phyloP scores from a whole-genome alignment of 805 yeast species.

The Lachancea sp. region DNA sequence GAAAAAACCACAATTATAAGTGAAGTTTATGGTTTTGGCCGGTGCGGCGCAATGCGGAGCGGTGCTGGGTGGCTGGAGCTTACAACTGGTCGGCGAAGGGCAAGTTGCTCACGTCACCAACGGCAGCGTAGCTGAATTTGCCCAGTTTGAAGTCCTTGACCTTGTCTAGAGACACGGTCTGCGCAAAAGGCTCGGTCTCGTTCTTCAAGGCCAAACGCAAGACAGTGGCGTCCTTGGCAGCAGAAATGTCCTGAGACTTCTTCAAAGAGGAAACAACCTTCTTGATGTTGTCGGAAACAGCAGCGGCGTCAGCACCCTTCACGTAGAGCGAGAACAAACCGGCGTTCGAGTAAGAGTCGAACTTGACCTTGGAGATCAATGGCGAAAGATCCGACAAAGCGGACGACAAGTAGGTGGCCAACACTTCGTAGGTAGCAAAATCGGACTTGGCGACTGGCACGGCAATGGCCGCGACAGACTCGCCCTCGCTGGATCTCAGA shows the following conservation, averaged over 20 bases:
- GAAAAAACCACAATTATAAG: no score
- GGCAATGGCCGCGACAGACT: slow-evolving; percentile 72
- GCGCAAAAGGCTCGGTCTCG: slow-evolving; percentile 32
- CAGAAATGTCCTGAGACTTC: slow-evolving; percentile 50
- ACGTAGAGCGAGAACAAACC: slow-evolving; percentile 72
- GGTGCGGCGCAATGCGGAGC: no score
- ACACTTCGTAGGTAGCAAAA: slow-evolving; percentile 60
- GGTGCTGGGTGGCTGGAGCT: neutral
- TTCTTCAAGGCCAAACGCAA: slow-evolving; percentile 40
- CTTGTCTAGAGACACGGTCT: slow-evolving; percentile 34
- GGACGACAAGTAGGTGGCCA: slow-evolving; percentile 58
- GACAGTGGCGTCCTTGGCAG: slow-evolving; percentile 50
- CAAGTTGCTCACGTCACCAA: slow-evolving; percentile 79
- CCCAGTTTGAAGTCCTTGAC: slow-evolving; percentile 43
- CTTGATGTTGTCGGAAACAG: slow-evolving; percentile 56
- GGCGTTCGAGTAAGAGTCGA: slow-evolving; percentile 67
- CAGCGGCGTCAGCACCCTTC: slow-evolving; percentile 50
- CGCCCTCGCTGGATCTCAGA: slow-evolving; percentile 50
- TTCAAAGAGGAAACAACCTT: slow-evolving; percentile 48
- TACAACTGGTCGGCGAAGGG: slow-evolving; percentile 89
- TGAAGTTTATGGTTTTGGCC: no score
- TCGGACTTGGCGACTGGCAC: slow-evolving; percentile 64
- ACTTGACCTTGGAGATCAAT: slow-evolving; percentile 45
- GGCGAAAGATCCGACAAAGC: slow-evolving; percentile 53
- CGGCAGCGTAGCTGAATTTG: slow-evolving; percentile 78